A percentile compares a stretch with the other conserved stretches of the same genome.
Conservation (phyloP, 345 rosid genomes). For the Eucalyptus erythrocorys region DNA sequence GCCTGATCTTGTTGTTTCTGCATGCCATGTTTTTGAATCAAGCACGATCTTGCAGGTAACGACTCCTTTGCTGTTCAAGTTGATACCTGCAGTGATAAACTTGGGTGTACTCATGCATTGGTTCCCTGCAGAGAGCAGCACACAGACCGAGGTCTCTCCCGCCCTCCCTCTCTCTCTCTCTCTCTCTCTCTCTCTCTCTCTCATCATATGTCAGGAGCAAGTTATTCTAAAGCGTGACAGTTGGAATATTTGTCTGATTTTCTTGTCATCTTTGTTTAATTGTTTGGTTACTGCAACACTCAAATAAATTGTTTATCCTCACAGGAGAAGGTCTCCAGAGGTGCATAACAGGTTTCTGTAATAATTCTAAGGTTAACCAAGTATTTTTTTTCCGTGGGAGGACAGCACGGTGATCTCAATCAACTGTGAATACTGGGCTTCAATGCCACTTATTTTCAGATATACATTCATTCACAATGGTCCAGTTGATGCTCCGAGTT, state of each 20-base stretch:
- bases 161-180: not conserved
- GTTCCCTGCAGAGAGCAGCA: slow-evolving; percentile 64
- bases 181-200: not conserved
- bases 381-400: not conserved
- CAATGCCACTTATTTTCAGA: not conserved
- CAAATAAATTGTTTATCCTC: not conserved
- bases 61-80: slow-evolving; percentile 79
- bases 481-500: not conserved
- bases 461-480: not conserved
- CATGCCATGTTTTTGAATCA: not conserved
- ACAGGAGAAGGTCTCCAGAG: slow-evolving; percentile 59
- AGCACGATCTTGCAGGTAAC: slow-evolving; percentile 51
- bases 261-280: not conserved
- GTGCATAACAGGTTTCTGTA: slow-evolving; percentile 4
- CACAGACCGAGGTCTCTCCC: slow-evolving; percentile 52
- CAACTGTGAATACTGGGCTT: slow-evolving; percentile 2
- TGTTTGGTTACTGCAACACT: not conserved
- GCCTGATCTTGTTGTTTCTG: not conserved
- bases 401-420: not conserved
- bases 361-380: not conserved
- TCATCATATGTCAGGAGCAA: not conserved
- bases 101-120: slow-evolving; percentile 75
- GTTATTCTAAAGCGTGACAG: not conserved
- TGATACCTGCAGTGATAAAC: slow-evolving; percentile 78
- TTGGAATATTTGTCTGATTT: not conserved